These are phyloP conservation scores for Hanseniaspora uvarum DNA, from an alignment of 1,139 yeast species.

Conservation along the genomic window DNA sequence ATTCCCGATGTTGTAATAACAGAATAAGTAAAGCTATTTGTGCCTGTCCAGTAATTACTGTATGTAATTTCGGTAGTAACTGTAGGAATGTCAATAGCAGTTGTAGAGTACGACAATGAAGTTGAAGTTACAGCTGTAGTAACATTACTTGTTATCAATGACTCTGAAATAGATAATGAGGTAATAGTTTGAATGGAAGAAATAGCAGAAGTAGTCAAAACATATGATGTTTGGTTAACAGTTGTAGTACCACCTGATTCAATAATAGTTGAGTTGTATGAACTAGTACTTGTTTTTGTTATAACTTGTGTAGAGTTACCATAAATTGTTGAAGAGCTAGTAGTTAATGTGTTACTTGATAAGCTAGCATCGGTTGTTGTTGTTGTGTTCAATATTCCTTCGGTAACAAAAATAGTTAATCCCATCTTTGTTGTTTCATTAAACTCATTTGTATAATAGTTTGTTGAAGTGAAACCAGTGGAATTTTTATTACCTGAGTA, in stretches of 20 bases:
- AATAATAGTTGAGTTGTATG: neutral
- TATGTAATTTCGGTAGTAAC: conserved; percentile 1
- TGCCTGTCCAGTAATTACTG: conserved; percentile 4
- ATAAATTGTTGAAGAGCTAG: neutral
- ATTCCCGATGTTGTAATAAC: conserved; percentile 1
- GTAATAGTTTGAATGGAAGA: neutral
- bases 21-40: conserved; percentile 3
- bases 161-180: neutral
- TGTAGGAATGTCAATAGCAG: neutral
- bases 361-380: neutral
- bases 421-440: conserved; percentile 6
- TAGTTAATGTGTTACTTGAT: neutral
- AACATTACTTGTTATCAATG: neutral
- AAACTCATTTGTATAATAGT: neutral
- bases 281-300: neutral
- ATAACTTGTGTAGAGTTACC: neutral
- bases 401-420: neutral
- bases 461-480: neutral
- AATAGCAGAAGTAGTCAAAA: neutral
- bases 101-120: neutral
- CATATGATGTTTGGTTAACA: neutral
- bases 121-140: neutral
- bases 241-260: neutral
- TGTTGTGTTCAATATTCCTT: neutral
- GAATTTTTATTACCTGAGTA: neutral